Percentiles rank a stretch among this genome's conserved stretches.
Evolutionary conservation across 371 early-diverging fungal species (phyloP).

Genomic region (Rhizopus microsporus): DNA sequence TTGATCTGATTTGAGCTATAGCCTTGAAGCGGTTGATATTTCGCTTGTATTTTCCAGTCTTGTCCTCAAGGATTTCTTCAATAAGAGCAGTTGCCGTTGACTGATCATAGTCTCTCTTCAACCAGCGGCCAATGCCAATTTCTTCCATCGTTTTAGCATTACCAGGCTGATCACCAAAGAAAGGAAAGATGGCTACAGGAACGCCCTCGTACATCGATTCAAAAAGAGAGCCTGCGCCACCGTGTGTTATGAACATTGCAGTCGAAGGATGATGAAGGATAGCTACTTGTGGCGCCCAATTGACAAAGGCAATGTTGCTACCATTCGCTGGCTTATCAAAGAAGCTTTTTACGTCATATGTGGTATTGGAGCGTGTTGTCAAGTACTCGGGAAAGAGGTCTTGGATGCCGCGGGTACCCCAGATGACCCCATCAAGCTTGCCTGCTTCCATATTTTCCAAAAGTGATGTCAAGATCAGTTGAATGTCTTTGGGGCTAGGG

Average conservation of each 20-base stretch:
- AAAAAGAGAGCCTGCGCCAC: constrained; percentile 38
- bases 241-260: constrained; percentile 36
- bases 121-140: neutral
- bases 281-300: constrained; percentile 45
- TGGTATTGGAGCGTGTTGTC: constrained; percentile 4
- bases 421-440: constrained; percentile 33
- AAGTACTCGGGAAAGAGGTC: constrained; percentile 16
- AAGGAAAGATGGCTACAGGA: constrained; percentile 36
- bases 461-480: constrained; percentile 21
- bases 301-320: constrained; percentile 6
- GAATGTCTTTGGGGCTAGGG: constrained; percentile 13
- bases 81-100: neutral
- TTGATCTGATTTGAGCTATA: constrained; percentile 22
- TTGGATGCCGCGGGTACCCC: constrained; percentile 22
- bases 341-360: constrained; percentile 3
- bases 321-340: neutral
- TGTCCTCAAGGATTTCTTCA: constrained; percentile 5
- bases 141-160: constrained; percentile 5
- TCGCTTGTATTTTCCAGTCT: constrained; percentile 5
- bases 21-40: constrained; percentile 18
- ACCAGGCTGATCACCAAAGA: constrained; percentile 42
- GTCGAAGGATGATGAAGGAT: constrained; percentile 38
- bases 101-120: neutral
- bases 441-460: constrained; percentile 23
- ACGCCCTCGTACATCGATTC: constrained; percentile 38